Percentiles rank a stretch among this genome's conserved stretches.
phyloP scores from a whole-genome alignment of 129 eudicot species.

The Lactuca sativa region DNA sequence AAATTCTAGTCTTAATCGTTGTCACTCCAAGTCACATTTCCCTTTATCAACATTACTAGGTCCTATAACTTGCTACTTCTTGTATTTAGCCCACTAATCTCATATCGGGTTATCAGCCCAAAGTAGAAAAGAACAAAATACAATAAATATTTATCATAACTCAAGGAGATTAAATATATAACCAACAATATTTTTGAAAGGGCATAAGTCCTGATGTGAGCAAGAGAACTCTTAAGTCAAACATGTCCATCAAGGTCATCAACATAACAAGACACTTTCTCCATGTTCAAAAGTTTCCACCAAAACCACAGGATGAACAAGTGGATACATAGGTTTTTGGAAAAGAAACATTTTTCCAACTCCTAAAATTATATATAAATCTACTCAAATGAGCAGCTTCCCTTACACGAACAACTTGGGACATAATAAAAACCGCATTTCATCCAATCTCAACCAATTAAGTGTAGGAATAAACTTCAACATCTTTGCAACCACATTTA shows the following conservation, averaged over 20 bases:
- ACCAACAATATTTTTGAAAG: slow-evolving; percentile 92
- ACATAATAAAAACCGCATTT: slow-evolving; percentile 95
- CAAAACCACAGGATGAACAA: slow-evolving; percentile 92
- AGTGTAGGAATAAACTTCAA: slow-evolving; percentile 75
- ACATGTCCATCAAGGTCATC: slow-evolving; percentile 82
- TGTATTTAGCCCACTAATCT: too few relatives aligned
- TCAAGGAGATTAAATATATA: slow-evolving; percentile 2
- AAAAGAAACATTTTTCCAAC: slow-evolving; percentile 89
- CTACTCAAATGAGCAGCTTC: slow-evolving; percentile 97
- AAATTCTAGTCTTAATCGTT: too few relatives aligned
- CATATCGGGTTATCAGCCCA: too few relatives aligned
- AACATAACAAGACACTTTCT: slow-evolving; percentile 71
- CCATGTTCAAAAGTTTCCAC: slow-evolving; percentile 93
- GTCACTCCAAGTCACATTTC: too few relatives aligned
- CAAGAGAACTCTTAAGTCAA: slow-evolving; percentile 71
- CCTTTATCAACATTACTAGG: too few relatives aligned
- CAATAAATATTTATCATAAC: not conserved
- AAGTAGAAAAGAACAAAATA: too few relatives aligned
- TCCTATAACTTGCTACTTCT: too few relatives aligned
- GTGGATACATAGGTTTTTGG: slow-evolving; percentile 88
- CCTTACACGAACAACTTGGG: slow-evolving; percentile 94
- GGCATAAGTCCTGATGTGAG: slow-evolving; percentile 92
- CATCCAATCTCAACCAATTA: slow-evolving; percentile 89
- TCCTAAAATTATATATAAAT: slow-evolving; percentile 80
- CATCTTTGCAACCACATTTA: slow-evolving; percentile 64